Evolutionary conservation across 1,139 yeast genomes (phyloP).

Genomic region (Zygosaccharomyces sapae): DNA sequence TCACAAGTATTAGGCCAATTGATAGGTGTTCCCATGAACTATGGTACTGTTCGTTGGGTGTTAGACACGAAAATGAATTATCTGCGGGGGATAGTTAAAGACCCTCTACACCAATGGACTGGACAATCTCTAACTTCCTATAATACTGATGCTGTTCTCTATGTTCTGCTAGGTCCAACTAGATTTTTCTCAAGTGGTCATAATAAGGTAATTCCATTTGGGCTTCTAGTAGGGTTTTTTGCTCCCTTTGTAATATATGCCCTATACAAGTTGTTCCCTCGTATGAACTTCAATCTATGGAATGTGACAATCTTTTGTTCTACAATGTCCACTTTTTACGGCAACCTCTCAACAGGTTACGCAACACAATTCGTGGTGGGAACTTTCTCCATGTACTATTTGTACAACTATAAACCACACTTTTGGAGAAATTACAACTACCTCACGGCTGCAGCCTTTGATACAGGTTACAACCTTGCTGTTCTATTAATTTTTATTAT

Average conservation of each 20-base stretch:
- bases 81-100: constrained; percentile 40
- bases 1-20: constrained; percentile 49
- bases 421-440: constrained; percentile 46
- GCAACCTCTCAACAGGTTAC: constrained; percentile 50
- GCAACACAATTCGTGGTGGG: constrained; percentile 47
- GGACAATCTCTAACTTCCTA: constrained; percentile 43
- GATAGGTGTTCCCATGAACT: constrained; percentile 50
- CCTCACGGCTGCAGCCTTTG: constrained; percentile 48
- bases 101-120: constrained; percentile 52
- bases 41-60: constrained; percentile 47
- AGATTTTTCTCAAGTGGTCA: constrained; percentile 38
- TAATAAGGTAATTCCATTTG: constrained; percentile 44
- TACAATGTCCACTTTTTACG: constrained; percentile 46
- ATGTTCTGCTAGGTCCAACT: constrained; percentile 48
- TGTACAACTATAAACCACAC: constrained; percentile 39
- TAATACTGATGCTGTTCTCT: constrained; percentile 49
- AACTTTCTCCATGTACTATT: constrained; percentile 45
- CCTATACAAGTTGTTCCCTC: constrained; percentile 29
- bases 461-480: constrained; percentile 47
- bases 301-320: constrained; percentile 50
- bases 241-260: constrained; percentile 40
- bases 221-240: constrained; percentile 42
- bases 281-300: constrained; percentile 40
- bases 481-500: constrained; percentile 40
- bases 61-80: constrained; percentile 40